These are phyloP conservation scores for Rutstroemia sp. DNA, from an alignment of 2,329 filamentous ascomycete genomes.

Conservation along the genomic window DNA sequence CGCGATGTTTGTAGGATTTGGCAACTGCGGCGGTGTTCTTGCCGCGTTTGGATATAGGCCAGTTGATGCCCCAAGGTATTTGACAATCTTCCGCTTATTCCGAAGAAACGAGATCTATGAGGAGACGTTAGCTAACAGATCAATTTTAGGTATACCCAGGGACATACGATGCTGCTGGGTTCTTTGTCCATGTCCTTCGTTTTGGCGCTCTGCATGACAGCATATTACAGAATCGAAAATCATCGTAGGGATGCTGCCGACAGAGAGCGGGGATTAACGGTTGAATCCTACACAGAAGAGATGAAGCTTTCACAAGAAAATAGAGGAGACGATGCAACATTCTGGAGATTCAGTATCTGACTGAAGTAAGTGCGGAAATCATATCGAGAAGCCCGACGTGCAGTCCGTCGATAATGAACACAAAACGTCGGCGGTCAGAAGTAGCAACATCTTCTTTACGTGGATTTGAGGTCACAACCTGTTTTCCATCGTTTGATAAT, in stretches of 20 bases:
- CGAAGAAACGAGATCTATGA: not conserved
- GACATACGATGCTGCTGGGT: slow-evolving; percentile 39
- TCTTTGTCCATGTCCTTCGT: slow-evolving; percentile 39
- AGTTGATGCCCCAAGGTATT: slow-evolving; percentile 30
- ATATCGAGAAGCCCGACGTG: not conserved
- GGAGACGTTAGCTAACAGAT: not conserved
- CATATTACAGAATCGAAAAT: slow-evolving; percentile 51
- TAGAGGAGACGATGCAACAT: slow-evolving; percentile 49
- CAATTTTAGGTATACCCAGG: slow-evolving; percentile 33
- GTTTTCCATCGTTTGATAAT: too few species aligned
- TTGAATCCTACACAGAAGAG: slow-evolving; percentile 43
- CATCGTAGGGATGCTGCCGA: slow-evolving; percentile 38
- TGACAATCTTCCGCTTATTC: slow-evolving; percentile 20
- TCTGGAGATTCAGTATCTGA: slow-evolving; percentile 47
- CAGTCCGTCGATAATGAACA: not conserved
- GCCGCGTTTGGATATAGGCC: slow-evolving; percentile 42
- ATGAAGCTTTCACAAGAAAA: slow-evolving; percentile 46
- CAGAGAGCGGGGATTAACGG: slow-evolving; percentile 35
- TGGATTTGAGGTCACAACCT: too few species aligned
- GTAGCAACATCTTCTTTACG: too few species aligned
- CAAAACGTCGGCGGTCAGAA: not conserved
- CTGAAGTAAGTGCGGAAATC: not conserved
- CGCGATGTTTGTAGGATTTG: slow-evolving; percentile 84
- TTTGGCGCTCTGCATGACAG: slow-evolving; percentile 47
- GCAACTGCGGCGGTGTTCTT: slow-evolving; percentile 71